phyloP scores from a whole-genome alignment of 2,329 filamentous ascomycete genomes.

The Phoma sp. region DNA sequence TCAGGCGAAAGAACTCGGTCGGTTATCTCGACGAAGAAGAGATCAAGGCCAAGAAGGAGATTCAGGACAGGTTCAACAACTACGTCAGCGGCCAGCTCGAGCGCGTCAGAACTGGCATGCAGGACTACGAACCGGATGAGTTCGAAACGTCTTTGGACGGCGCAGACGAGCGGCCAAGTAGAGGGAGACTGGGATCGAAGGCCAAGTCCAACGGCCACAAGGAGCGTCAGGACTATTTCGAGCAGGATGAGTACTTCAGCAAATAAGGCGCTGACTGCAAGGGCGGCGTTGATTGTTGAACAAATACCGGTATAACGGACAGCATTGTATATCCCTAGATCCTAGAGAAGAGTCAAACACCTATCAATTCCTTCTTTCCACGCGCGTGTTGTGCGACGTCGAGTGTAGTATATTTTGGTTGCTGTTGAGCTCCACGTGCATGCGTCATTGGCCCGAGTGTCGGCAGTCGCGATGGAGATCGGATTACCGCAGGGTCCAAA shows the following conservation, averaged over 20 bases:
- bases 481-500: conserved; percentile 14
- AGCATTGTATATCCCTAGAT: conserved; percentile 22
- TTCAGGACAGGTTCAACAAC: conserved; percentile 70
- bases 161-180: conserved; percentile 18
- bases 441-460: conserved; percentile 22
- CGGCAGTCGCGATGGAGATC: conserved; percentile 20
- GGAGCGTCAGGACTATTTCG: conserved; percentile 37
- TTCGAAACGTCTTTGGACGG: conserved; percentile 64
- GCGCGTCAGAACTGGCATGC: conserved; percentile 68
- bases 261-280: conserved; percentile 18
- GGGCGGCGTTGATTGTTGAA: conserved; percentile 6
- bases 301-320: conserved; percentile 13
- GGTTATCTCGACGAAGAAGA: conserved; percentile 61
- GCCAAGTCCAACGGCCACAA: conserved; percentile 31
- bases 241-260: conserved; percentile 37
- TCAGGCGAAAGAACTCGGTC: conserved; percentile 54
- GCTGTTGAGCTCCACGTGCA: conserved; percentile 10
- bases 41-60: conserved; percentile 43
- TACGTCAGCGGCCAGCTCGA: conserved; percentile 84
- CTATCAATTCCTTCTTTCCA: background rate
- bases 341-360: conserved; percentile 27
- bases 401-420: conserved; percentile 1
- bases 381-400: conserved; percentile 2
- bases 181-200: conserved; percentile 14
- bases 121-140: conserved; percentile 64